Evolutionary conservation across 306 rosid species (phyloP).

Genomic region (Citrullus amarus): DNA sequence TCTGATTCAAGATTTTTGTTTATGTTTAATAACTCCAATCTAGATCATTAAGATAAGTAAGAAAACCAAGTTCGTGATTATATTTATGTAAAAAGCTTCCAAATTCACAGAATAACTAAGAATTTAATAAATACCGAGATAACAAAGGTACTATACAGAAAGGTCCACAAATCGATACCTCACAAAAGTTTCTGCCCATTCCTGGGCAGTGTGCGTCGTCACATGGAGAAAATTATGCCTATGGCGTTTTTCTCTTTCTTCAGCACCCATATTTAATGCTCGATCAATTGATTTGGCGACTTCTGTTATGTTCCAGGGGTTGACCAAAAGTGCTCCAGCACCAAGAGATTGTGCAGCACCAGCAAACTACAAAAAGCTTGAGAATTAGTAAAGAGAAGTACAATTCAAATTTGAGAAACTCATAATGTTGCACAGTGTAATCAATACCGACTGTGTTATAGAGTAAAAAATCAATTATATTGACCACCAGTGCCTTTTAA

Average conservation of each 20-base stretch:
- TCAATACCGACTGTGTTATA: not conserved
- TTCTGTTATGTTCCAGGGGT: constrained; percentile 92
- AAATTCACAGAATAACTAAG: not conserved
- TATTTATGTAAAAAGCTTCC: too few relatives aligned
- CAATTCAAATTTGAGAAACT: not conserved
- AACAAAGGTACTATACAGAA: not conserved
- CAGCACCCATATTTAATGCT: constrained; percentile 82
- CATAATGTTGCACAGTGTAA: not conserved
- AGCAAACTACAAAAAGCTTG: constrained; percentile 57
- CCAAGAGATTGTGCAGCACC: constrained; percentile 99
- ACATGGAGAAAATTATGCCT: constrained; percentile 78
- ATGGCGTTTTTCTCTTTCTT: constrained; percentile 86
- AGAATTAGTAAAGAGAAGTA: not conserved
- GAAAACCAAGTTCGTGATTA: too few relatives aligned
- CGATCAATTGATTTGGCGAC: constrained; percentile 84
- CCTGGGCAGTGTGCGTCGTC: constrained; percentile 85
- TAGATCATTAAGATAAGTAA: too few relatives aligned
- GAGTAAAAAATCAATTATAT: not conserved
- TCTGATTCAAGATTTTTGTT: not conserved
- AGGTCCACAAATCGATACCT: constrained; percentile 32
- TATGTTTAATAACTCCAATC: not conserved
- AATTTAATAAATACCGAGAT: not conserved
- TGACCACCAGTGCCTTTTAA: not conserved
- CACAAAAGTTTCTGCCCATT: constrained; percentile 98
- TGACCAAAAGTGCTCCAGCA: constrained; percentile 89